Base-by-base conservation (phyloP, 2,329 filamentous ascomycete genomes). In the Arthrinium phaeospermum region DNA sequence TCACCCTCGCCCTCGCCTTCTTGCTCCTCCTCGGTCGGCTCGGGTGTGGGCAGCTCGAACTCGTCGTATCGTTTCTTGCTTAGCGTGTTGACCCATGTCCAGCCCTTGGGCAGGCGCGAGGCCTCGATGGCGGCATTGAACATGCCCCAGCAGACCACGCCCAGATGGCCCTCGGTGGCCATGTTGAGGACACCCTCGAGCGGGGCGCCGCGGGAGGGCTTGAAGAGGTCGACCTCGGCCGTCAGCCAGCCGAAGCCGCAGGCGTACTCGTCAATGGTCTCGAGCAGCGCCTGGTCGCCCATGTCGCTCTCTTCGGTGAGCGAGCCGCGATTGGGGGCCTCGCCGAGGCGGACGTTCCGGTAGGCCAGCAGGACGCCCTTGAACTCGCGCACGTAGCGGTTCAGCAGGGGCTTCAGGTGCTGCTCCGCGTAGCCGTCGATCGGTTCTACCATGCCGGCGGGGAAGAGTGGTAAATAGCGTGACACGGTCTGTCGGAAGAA, bases 91-190 rank as follows among this genome's bases (percentile, higher is more conserved):
- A 94, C 87, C 92, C 94, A 98, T 74, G 86, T 90, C 96, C 96
- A 99, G 34, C 89, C 88, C 19, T 85, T 82, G 0, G 96, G 96
- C 22, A 99, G 85, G 47, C 94, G 88, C 73, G 89, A 90, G 30
- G 92, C 88, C 77, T 96, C 93, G 73, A 99, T 93, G 61, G 92
- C 94, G 1, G 96, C 94, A 76, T 96, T 97, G 87, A 98, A 98
- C 75, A 94, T 90, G 81, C 96, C 96, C 83, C 94, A 95, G 81
- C 94, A 96, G 14, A 97, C 91, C 3, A 98, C 89, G 27, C 96
- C 95, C 8, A 99, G 88, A 79, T 98, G 94, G 8, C 94, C 94
- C 77, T 96, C 94, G 68, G 93, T 96, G 80, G 97, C 94, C 44
- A 98, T 86, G 78, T 96, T 96, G 71, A 98, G 89, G 76, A 88